phyloP scores from a whole-genome alignment of 2,329 filamentous ascomycete species.

The Beauveria brongniartii region DNA sequence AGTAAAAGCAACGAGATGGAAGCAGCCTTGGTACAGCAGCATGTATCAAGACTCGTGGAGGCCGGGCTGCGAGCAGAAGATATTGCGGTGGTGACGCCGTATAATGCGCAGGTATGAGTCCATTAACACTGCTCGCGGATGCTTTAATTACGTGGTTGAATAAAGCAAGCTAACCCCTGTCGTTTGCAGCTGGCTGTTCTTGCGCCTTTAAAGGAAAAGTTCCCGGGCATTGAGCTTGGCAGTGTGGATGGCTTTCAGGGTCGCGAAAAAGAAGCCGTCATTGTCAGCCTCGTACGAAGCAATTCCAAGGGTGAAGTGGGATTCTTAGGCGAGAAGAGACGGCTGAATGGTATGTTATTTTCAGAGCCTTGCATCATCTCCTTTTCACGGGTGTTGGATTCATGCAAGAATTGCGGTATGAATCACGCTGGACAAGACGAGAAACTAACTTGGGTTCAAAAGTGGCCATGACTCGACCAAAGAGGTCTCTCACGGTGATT shows the following conservation, averaged over 20 bases:
- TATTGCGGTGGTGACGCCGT: slow-evolving; percentile 90
- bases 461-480: slow-evolving; percentile 97
- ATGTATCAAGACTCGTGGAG: slow-evolving; percentile 67
- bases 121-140: background rate
- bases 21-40: slow-evolving; percentile 67
- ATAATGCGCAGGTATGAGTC: slow-evolving; percentile 71
- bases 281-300: slow-evolving; percentile 89
- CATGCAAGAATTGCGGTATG: background rate
- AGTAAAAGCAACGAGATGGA: slow-evolving; percentile 94
- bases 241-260: slow-evolving; percentile 97
- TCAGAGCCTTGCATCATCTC: background rate
- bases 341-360: slow-evolving; percentile 69
- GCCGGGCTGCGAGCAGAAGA: slow-evolving; percentile 75
- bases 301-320: slow-evolving; percentile 83
- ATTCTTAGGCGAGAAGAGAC: slow-evolving; percentile 83
- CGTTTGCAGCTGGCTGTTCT: slow-evolving; percentile 60
- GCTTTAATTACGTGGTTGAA: slow-evolving; percentile 12
- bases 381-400: background rate
- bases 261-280: slow-evolving; percentile 89
- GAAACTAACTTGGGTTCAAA: slow-evolving; percentile 35
- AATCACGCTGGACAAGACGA: background rate
- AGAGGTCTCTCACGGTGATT: slow-evolving; percentile 80
- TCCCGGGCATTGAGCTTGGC: slow-evolving; percentile 83
- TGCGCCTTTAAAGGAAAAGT: slow-evolving; percentile 70
- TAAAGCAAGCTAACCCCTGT: background rate